phyloP scores from a whole-genome alignment of 2,329 filamentous ascomycete genomes.

The Tolypocladium cylindrosporum region DNA sequence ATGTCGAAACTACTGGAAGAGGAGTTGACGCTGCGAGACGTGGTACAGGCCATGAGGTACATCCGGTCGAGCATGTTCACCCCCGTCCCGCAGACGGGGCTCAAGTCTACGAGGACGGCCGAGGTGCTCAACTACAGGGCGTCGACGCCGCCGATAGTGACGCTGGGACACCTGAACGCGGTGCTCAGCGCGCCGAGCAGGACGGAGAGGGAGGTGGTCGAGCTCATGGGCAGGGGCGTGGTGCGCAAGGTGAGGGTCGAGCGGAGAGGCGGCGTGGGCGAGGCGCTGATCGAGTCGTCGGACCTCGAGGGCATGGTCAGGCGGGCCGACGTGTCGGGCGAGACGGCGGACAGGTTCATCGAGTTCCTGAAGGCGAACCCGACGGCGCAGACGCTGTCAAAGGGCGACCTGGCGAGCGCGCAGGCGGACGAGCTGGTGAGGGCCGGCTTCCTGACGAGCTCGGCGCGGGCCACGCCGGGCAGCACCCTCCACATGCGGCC shows the following conservation, averaged over 20 bases:
- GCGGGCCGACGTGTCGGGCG: slow-evolving; percentile 24
- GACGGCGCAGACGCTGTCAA: slow-evolving; percentile 22
- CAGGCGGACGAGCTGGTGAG: slow-evolving; percentile 51
- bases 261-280: slow-evolving; percentile 48
- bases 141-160: slow-evolving; percentile 53
- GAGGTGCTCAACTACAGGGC: slow-evolving; percentile 53
- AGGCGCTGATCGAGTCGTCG: slow-evolving; percentile 49
- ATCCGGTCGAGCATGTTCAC: slow-evolving; percentile 54
- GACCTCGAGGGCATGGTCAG: slow-evolving; percentile 43
- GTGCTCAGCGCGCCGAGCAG: slow-evolving; percentile 51
- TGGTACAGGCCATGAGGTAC: slow-evolving; percentile 55
- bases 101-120: slow-evolving; percentile 53
- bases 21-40: slow-evolving; percentile 48
- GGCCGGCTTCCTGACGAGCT: slow-evolving; percentile 56
- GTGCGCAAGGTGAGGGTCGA: slow-evolving; percentile 55
- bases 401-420: slow-evolving; percentile 23
- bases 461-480: slow-evolving; percentile 17
- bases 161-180: slow-evolving; percentile 55
- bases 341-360: slow-evolving; percentile 40
- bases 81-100: slow-evolving; percentile 50
- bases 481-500: slow-evolving; percentile 35
- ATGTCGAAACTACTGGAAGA: slow-evolving; percentile 42
- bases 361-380: slow-evolving; percentile 40
- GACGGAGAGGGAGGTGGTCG: slow-evolving; percentile 57
- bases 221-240: slow-evolving; percentile 45